Evolutionary conservation across 805 yeast genomes (phyloP).

Genomic region (Ogataea populi-albae): DNA sequence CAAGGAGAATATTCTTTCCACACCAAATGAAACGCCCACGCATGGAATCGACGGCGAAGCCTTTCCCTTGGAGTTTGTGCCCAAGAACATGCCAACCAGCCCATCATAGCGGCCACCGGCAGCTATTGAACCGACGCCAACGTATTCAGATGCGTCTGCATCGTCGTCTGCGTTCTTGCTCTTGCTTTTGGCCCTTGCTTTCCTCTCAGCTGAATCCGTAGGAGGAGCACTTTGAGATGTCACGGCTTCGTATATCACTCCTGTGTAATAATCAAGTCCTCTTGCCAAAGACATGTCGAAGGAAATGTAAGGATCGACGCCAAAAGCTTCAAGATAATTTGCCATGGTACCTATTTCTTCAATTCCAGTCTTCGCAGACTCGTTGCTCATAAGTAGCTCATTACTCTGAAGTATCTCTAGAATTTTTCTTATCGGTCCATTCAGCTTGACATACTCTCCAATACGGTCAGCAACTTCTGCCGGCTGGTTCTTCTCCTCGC

Average conservation of each 20-base stretch:
- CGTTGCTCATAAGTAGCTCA: constrained; percentile 58
- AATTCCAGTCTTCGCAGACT: constrained; percentile 75
- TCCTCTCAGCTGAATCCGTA: constrained; percentile 65
- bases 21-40: constrained; percentile 96
- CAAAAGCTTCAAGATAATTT: constrained; percentile 79
- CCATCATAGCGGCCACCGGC: constrained; percentile 99
- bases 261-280: constrained; percentile 97
- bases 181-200: constrained; percentile 35
- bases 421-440: constrained; percentile 69
- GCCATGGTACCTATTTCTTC: constrained; percentile 74
- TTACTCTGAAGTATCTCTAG: constrained; percentile 54
- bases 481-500: constrained; percentile 83
- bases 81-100: constrained; percentile 92
- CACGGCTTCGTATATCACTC: constrained; percentile 94
- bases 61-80: constrained; percentile 73
- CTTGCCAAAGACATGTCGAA: constrained; percentile 95
- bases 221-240: constrained; percentile 98
- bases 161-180: constrained; percentile 48
- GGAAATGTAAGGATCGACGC: constrained; percentile 61
- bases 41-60: constrained; percentile 79
- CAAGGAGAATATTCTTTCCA: constrained; percentile 89
- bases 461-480: constrained; percentile 91
- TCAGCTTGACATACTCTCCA: constrained; percentile 85
- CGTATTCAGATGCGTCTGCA: constrained; percentile 94
- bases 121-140: constrained; percentile 97